phyloP scores from a whole-genome alignment of 768 basidiomycete genomes.

The Cystoderma amianthinum region DNA sequence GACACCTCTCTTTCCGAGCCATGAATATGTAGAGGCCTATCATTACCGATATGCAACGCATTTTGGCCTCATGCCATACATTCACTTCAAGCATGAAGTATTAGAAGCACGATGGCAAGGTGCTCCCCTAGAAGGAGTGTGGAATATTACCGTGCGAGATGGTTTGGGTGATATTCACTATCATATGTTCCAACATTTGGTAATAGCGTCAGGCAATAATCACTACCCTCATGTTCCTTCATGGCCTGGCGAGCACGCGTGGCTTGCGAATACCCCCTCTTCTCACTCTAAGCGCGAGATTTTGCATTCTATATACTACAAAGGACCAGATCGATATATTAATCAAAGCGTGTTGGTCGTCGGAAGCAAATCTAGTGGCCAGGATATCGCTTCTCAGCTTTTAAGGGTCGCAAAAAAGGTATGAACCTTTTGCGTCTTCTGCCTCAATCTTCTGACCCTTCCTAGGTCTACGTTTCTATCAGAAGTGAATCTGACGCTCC shows the following conservation, averaged over 20 bases:
- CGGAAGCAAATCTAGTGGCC: constrained; percentile 38
- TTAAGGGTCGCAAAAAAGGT: constrained; percentile 33
- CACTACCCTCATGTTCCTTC: constrained; percentile 39
- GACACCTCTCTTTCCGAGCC: constrained; percentile 43
- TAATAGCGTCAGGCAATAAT: constrained; percentile 51
- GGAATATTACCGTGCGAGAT: constrained; percentile 33
- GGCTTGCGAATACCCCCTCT: constrained; percentile 25
- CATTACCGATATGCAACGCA: constrained; percentile 34
- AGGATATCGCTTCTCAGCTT: constrained; percentile 40
- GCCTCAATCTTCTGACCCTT: neutral
- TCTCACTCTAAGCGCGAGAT: constrained; percentile 25
- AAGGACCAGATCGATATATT: constrained; percentile 34
- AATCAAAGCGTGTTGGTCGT: constrained; percentile 39
- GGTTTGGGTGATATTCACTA: constrained; percentile 12
- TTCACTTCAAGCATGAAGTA: constrained; percentile 37
- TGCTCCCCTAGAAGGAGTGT: constrained; percentile 24
- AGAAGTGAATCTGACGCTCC: constrained; percentile 16
- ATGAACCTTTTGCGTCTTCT: constrained; percentile 2
- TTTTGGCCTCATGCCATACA: constrained; percentile 28
- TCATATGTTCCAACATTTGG: constrained; percentile 41
- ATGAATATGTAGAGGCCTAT: constrained; percentile 38
- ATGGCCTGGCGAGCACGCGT: constrained; percentile 41
- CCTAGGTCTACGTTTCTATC: constrained; percentile 23
- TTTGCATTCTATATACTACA: constrained; percentile 48
- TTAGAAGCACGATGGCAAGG: constrained; percentile 37